Evolutionary conservation across 2,329 filamentous ascomycete genomes (phyloP).

Genomic region (Calonectria hongkongensis): DNA sequence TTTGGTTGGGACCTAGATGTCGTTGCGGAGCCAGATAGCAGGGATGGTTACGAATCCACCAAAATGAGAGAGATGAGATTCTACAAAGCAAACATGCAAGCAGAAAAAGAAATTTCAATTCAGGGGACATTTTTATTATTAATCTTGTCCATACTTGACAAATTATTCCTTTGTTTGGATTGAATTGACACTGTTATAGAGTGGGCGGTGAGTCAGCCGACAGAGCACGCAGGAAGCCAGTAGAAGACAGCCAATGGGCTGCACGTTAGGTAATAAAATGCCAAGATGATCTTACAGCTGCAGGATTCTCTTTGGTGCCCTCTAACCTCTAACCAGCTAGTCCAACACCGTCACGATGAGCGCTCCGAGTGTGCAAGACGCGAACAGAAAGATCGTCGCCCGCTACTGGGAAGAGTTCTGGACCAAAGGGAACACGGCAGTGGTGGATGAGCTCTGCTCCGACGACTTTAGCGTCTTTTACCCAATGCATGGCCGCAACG

Average conservation of each 20-base stretch:
- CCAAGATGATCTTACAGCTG: neutral
- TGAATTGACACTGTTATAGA: no score
- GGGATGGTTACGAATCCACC: no score
- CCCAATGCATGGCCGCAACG: constrained; percentile 41
- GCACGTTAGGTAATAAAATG: neutral
- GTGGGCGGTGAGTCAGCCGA: neutral
- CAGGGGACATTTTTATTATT: no score
- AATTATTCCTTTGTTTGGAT: no score
- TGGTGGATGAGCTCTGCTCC: constrained; percentile 42
- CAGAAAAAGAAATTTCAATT: no score
- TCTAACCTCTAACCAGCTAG: neutral
- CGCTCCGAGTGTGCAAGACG: neutral
- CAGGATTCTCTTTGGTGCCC: neutral
- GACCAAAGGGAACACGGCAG: constrained; percentile 40
- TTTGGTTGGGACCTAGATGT: no score
- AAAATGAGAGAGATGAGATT: no score
- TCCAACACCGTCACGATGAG: constrained; percentile 37
- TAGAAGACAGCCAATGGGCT: neutral
- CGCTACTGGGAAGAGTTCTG: constrained; percentile 39
- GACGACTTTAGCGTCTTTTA: constrained; percentile 40
- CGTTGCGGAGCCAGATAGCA: no score
- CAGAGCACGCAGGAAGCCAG: neutral
- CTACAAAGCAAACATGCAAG: no score
- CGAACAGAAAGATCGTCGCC: constrained; percentile 11
- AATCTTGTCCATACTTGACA: no score